phyloP scores from a whole-genome alignment of 176 grass and related monocot genomes.

The Otatea glauca region DNA sequence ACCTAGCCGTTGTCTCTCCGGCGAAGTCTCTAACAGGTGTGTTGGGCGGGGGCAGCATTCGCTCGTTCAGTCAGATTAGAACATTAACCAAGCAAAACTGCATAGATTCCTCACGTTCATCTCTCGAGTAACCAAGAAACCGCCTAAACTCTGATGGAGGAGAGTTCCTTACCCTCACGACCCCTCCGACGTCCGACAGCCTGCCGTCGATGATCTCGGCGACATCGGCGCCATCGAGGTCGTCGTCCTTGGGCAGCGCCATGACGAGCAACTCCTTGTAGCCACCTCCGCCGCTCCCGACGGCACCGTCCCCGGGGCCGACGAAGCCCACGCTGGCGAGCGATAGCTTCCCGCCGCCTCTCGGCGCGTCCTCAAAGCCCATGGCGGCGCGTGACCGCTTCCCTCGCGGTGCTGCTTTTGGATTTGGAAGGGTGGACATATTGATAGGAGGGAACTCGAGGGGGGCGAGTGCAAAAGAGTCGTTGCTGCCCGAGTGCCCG shows the following conservation, averaged over 20 bases:
- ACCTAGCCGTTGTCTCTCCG: too few relatives aligned
- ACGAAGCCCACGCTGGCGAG: slow-evolving; percentile 50
- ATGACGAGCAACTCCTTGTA: slow-evolving; percentile 62
- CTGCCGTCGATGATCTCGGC: slow-evolving; percentile 24
- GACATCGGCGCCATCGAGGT: slow-evolving; percentile 44
- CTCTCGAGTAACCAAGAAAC: neutral
- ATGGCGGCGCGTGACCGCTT: slow-evolving; percentile 47
- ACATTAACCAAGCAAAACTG: neutral
- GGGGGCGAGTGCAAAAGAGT: neutral
- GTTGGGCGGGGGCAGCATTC: neutral
- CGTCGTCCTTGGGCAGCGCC: slow-evolving; percentile 50
- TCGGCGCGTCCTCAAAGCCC: slow-evolving; percentile 34
- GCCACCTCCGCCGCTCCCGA: neutral
- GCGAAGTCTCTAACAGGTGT: too few relatives aligned
- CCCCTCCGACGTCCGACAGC: slow-evolving; percentile 48
- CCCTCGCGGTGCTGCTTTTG: slow-evolving; percentile 34
- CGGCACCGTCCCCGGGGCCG: neutral
- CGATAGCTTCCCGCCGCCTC: slow-evolving; percentile 26
- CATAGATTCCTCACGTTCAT: neutral
- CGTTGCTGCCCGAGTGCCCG: too few relatives aligned
- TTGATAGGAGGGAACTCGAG: neutral
- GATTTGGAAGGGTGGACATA: neutral
- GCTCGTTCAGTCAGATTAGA: neutral
- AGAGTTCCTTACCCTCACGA: slow-evolving; percentile 42
- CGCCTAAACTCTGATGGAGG: neutral